Base-by-base conservation (phyloP, 2,329 filamentous ascomycete species). In the Phyllosticta citribraziliensis region DNA sequence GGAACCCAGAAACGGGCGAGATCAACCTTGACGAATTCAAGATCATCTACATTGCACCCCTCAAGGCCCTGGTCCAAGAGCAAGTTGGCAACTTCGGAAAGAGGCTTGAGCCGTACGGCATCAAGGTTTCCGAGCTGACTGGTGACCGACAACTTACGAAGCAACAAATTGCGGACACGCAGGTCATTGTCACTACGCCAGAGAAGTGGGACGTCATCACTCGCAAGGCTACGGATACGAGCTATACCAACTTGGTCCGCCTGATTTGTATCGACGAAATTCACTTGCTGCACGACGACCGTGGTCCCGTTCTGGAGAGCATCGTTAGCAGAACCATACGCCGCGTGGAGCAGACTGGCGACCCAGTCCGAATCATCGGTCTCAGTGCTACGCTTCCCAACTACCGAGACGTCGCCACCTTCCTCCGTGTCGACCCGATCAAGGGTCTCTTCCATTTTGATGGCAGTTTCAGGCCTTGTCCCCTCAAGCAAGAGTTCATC, bases 161-260 rank as follows among this genome's bases (percentile, higher is more conserved):
- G 76, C 91, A 96, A 74, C 94, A 99, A 79, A 97, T 99, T 65
- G 86, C 93, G 1, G 94, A 99, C 70, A 99, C 94, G 0, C 93
- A 99, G 73, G 87, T 99, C 67, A 99, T 99, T 67, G 92, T 99
- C 63, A 99, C 94, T 0, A 99, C 94, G 0, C 94, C 94, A 20
- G 94, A 99, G 75, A 99, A 99, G 77, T 99, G 91, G 89, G 94
- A 99, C 75, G 93, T 99, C 67, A 97, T 99, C 67, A 99, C 95
- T 5, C 86, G 95, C 75, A 99, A 99, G 75, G 92, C 93, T 6
- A 97, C 93, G 1, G 95, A 99, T 72, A 84, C 94, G 60, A 96
- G 91, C 68, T 99, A 99, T 75, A 99, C 92, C 17, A 96, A 95
- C 68, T 84, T 99, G n/a, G 94, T 99, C 25, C 88, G 93, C 50